Evolutionary conservation across 2,329 filamentous ascomycete species (phyloP).

Genomic region (Arachnomyces sp.): DNA sequence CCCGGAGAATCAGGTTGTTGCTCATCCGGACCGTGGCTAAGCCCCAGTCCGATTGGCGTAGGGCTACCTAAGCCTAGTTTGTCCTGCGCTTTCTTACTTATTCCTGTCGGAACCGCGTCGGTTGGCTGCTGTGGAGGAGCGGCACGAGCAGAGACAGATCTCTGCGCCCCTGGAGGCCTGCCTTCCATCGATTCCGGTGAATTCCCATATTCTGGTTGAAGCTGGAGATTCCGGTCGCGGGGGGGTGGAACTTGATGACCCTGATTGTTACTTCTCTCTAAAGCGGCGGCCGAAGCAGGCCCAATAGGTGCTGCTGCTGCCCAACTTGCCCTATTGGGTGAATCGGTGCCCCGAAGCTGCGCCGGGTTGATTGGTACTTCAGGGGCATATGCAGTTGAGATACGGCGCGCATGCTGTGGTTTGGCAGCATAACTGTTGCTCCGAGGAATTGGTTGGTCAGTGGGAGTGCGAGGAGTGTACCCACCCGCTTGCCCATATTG

Average conservation of each 20-base stretch:
- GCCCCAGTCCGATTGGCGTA: constrained; percentile 1
- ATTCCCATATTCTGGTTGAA: background rate
- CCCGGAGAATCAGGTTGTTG: constrained; percentile 10
- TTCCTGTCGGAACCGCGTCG: background rate
- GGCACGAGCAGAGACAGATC: background rate
- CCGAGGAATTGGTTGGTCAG: too few relatives aligned
- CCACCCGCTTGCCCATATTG: too few relatives aligned
- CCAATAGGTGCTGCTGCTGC: background rate
- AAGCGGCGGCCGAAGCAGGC: background rate
- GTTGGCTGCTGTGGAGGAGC: background rate
- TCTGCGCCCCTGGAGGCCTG: background rate
- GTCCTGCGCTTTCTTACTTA: background rate
- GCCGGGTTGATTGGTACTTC: too few relatives aligned
- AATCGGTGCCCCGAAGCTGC: too few relatives aligned
- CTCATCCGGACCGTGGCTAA: constrained; percentile 1
- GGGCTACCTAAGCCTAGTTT: background rate
- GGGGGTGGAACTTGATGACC: constrained; percentile 12
- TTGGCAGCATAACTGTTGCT: too few relatives aligned
- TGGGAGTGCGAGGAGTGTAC: too few relatives aligned
- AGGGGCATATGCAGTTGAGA: too few relatives aligned
- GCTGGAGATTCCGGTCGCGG: constrained; percentile 1
- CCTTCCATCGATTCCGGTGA: background rate
- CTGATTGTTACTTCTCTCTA: constrained; percentile 11
- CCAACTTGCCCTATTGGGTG: too few relatives aligned
- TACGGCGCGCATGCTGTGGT: too few relatives aligned